Percentiles rank a stretch among this genome's conserved stretches.
Conservation (phyloP, 345 rosid genomes). For the Capsella bursapastoris region DNA sequence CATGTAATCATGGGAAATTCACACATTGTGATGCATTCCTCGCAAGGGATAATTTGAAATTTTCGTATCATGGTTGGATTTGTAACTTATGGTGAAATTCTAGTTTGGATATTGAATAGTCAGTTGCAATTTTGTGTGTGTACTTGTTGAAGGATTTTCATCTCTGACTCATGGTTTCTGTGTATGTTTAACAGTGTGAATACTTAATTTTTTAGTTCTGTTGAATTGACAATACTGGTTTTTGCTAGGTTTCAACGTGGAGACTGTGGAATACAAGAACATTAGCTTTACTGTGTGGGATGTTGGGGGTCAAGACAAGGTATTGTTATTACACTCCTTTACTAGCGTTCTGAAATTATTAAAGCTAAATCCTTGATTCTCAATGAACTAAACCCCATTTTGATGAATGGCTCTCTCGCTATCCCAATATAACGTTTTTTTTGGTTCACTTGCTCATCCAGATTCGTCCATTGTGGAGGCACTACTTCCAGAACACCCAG, state of each 20-base stretch:
- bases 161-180: background rate
- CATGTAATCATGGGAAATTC: background rate
- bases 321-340: constrained; percentile 27
- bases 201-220: background rate
- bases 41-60: background rate
- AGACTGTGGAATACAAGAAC: constrained; percentile 83
- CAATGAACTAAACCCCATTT: background rate
- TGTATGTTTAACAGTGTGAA: background rate
- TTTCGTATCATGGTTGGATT: background rate
- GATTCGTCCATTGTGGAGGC: constrained; percentile 84
- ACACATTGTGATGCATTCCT: background rate
- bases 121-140: background rate
- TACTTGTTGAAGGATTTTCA: background rate
- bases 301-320: constrained; percentile 86
- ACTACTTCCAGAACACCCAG: constrained; percentile 76
- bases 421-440: background rate
- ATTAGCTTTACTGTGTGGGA: constrained; percentile 84
- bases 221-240: background rate
- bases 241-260: constrained; percentile 67
- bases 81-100: background rate
- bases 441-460: constrained; percentile 16
- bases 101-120: background rate
- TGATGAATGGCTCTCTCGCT: background rate
- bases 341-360: background rate
- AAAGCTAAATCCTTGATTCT: constrained; percentile 12